Base-by-base conservation (phyloP, 2,329 filamentous ascomycete genomes). In the Colletotrichum viniferum region DNA sequence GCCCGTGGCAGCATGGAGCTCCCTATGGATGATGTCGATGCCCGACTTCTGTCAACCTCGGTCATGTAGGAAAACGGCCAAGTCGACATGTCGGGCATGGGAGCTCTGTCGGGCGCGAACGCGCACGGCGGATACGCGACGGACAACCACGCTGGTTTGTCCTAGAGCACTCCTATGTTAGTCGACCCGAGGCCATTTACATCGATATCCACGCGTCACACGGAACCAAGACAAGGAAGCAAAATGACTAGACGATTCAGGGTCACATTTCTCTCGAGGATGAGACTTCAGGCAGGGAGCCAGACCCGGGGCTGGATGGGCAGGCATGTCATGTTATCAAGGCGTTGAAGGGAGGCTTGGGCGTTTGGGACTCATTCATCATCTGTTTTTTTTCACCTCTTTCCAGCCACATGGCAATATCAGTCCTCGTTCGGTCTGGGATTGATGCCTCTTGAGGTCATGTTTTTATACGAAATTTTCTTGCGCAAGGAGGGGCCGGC, bases 1-100 rank as follows among this genome's bases (percentile, higher is more conserved):
- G 77, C 76, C 14, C 77, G 79, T 14, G 73, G 75, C 62, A 65
- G 72, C 65, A 80, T 80, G 76, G 79, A 80, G 65, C 77, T 80
- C n/a, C 82, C 85, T 43, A 85, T 87, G 84, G 85, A 87, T 73
- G 86, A 87, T 61, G 86, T 87, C 64, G 86, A 87, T 77, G 82
- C 84, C 66, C 84, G 86, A 71, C 81, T 87, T 64, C 79, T 87
- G 76, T 85, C 86, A 58, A 85, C 84, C 69, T 80, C 85, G 77
- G 85, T 86, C 79, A 85, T 87, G 84, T 87, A 86, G 82, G 79
- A 78, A 52, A 67, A 71, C 74, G 78, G 68, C 79, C 77, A 72
- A 52, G 30, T 26, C 55, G 32, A 14, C 43, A 48, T 30, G 48
- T 21, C 32, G 34, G 55, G 56, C 12, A 30, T 38, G 48, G 48